phyloP scores from a whole-genome alignment of 352 stramenopile genomes.

The Pythium scleroteichum region DNA sequence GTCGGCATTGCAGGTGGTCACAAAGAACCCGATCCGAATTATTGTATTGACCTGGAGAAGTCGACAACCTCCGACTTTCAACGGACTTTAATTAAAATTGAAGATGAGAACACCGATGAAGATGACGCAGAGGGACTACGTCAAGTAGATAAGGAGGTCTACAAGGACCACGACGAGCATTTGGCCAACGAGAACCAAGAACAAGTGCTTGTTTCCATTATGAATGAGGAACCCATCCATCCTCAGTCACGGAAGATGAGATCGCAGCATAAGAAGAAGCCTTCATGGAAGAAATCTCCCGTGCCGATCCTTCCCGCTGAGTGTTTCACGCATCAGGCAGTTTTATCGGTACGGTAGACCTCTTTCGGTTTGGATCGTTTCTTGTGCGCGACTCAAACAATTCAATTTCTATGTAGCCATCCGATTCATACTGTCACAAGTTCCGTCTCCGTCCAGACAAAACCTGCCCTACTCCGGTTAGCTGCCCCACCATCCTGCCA shows the following conservation, averaged over 20 bases:
- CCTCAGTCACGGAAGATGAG: conserved; percentile 2
- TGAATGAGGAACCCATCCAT: not conserved
- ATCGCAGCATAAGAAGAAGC: conserved; percentile 30
- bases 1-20: not conserved
- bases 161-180: not conserved
- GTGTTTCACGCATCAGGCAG: conserved; percentile 51
- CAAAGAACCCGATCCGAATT: too few relatives aligned
- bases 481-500: not conserved
- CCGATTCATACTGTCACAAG: conserved; percentile 29
- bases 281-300: conserved; percentile 56
- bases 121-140: too few relatives aligned
- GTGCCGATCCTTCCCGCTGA: conserved; percentile 58
- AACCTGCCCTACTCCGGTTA: too few relatives aligned
- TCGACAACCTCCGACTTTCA: too few relatives aligned
- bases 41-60: too few relatives aligned
- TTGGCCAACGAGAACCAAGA: too few relatives aligned
- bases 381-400: too few relatives aligned
- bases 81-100: too few relatives aligned
- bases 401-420: conserved; percentile 8
- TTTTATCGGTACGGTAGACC: conserved; percentile 37
- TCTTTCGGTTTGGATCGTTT: not conserved
- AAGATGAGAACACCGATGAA: too few relatives aligned
- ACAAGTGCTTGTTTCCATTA: not conserved
- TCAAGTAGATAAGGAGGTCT: too few relatives aligned
- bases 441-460: not conserved